Evolutionary conservation across 2,329 filamentous ascomycete genomes (phyloP).

Genomic region (Cryoendolithus antarcticus): DNA sequence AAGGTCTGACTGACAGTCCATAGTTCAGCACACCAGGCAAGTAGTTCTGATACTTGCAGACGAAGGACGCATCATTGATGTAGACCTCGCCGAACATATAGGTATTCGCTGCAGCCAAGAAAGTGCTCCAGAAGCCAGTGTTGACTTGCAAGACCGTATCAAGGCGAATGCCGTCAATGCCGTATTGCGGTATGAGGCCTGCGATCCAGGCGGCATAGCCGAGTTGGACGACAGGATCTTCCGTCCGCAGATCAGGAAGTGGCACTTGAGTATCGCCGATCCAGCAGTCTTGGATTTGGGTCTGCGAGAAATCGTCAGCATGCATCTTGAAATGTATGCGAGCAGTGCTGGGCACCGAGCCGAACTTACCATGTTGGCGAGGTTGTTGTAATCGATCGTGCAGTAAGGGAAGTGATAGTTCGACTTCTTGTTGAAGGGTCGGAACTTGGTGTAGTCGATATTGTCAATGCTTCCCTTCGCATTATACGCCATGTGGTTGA

Average conservation of each 20-base stretch:
- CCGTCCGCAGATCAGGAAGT: constrained; percentile 52
- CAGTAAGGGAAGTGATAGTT: constrained; percentile 42
- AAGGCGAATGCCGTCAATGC: constrained; percentile 43
- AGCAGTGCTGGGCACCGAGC: neutral
- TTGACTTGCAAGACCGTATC: constrained; percentile 38
- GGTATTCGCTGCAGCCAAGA: constrained; percentile 19
- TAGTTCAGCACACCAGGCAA: constrained; percentile 37
- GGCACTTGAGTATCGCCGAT: constrained; percentile 41
- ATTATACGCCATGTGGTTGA: constrained; percentile 23
- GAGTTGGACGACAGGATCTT: constrained; percentile 34
- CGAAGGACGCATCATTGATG: constrained; percentile 24
- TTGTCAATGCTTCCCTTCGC: constrained; percentile 17
- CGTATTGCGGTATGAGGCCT: constrained; percentile 46
- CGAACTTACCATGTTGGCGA: constrained; percentile 12
- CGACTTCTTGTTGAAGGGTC: constrained; percentile 30
- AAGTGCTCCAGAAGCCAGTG: constrained; percentile 28
- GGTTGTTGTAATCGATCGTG: constrained; percentile 41
- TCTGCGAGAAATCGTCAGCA: constrained; percentile 8
- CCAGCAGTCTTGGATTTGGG: constrained; percentile 38
- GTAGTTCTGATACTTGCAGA: constrained; percentile 32
- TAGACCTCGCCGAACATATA: constrained; percentile 38
- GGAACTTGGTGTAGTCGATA: constrained; percentile 24
- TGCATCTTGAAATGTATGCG: constrained; percentile 1
- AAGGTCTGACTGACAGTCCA: constrained; percentile 23
- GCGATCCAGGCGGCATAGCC: constrained; percentile 49